phyloP scores from a whole-genome alignment of 768 basidiomycete species.

The Tylopilus plumbeoviolaceoides region DNA sequence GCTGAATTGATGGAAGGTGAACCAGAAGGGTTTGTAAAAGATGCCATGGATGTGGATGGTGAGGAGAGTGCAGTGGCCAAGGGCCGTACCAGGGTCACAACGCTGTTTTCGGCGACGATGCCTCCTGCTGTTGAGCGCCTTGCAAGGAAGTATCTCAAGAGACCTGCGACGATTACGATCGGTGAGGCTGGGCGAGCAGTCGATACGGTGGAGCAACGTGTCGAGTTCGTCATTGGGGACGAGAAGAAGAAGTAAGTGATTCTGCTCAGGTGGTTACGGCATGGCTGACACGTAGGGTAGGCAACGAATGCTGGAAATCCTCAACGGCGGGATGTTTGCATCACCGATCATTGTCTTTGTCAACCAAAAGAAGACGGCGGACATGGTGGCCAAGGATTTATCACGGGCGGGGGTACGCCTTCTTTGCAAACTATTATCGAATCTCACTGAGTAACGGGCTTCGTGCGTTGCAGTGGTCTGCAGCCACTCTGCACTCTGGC shows the following conservation, averaged over 20 bases:
- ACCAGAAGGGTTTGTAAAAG: constrained; percentile 27
- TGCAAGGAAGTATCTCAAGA: constrained; percentile 88
- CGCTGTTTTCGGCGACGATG: constrained; percentile 98
- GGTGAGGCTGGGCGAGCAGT: constrained; percentile 98
- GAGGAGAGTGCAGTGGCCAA: constrained; percentile 48
- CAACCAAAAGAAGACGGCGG: constrained; percentile 99
- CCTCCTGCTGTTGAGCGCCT: constrained; percentile 94
- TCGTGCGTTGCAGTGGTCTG: constrained; percentile 63
- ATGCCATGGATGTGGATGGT: constrained; percentile 77
- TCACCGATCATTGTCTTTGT: constrained; percentile 98
- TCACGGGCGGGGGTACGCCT: constrained; percentile 77
- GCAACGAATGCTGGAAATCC: constrained; percentile 82
- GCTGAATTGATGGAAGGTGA: constrained; percentile 86
- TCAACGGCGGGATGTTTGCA: constrained; percentile 77
- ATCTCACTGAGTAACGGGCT: not conserved
- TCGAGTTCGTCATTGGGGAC: constrained; percentile 89
- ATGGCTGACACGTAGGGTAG: constrained; percentile 37
- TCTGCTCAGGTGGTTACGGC: not conserved
- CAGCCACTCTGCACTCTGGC: constrained; percentile 91
- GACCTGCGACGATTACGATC: constrained; percentile 94
- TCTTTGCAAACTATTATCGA: not conserved
- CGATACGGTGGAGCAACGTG: constrained; percentile 94
- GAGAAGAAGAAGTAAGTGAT: constrained; percentile 90
- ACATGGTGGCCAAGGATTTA: constrained; percentile 95
- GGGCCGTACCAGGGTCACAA: constrained; percentile 87